Evolutionary conservation across 148 eudicot genomes (phyloP).

Genomic region (Amaranthus cruentus): DNA sequence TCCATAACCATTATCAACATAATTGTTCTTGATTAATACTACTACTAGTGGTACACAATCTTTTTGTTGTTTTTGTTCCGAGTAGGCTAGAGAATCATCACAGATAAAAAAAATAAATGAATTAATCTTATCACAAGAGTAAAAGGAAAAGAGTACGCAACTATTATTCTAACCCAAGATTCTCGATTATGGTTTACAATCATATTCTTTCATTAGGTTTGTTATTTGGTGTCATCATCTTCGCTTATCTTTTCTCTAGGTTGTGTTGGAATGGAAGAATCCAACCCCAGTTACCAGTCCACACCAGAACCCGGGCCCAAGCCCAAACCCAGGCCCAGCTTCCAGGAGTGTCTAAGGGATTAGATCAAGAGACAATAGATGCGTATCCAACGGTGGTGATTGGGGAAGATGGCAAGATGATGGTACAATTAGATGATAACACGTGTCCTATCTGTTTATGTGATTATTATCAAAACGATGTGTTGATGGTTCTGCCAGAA

Average conservation of each 20-base stretch:
- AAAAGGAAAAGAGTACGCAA: no score
- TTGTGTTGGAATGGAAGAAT: neutral
- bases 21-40: no score
- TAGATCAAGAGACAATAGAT: slow-evolving; percentile 23
- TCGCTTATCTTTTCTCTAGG: slow-evolving; percentile 6
- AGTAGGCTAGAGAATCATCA: no score
- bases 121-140: neutral
- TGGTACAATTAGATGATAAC: slow-evolving; percentile 19
- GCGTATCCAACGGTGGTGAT: slow-evolving; percentile 26
- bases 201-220: neutral
- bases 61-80: no score
- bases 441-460: slow-evolving; percentile 26
- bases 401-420: slow-evolving; percentile 8
- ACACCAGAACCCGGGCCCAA: neutral
- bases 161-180: neutral
- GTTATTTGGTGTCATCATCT: neutral
- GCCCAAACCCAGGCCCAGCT: neutral
- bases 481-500: slow-evolving; percentile 26
- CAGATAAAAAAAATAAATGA: no score
- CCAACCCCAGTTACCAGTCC: neutral
- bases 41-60: no score
- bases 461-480: slow-evolving; percentile 17
- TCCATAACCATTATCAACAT: no score
- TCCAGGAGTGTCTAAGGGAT: slow-evolving; percentile 12
- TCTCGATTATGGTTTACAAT: neutral